A percentile compares a stretch with the other conserved stretches of the same genome.
Evolutionary conservation across 441 rosid species (phyloP).

Genomic region (Viola pubescens): DNA sequence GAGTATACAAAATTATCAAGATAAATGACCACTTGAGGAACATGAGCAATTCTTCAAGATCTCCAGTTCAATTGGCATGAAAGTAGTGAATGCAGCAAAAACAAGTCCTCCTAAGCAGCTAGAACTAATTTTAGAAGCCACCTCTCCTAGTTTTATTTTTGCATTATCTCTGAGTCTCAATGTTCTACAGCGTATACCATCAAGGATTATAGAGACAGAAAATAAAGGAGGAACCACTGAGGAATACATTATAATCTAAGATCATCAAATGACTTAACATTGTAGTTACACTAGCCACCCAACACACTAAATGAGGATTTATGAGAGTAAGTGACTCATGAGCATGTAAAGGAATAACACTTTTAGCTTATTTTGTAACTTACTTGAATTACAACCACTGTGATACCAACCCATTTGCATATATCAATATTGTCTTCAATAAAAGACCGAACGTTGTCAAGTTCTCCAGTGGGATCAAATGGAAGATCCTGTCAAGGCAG

Average conservation of each 20-base stretch:
- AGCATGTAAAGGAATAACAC: too few relatives aligned
- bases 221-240: too few relatives aligned
- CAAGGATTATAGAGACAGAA: too few relatives aligned
- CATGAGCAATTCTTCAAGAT: conserved; percentile 1
- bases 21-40: background rate
- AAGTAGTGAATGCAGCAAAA: background rate
- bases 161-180: background rate
- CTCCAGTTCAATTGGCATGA: background rate
- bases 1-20: background rate
- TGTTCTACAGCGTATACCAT: too few relatives aligned
- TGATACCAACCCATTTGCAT: conserved; percentile 78
- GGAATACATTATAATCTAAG: too few relatives aligned
- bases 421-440: conserved; percentile 55
- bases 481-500: conserved; percentile 58
- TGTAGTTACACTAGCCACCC: too few relatives aligned
- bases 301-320: too few relatives aligned
- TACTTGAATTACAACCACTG: conserved; percentile 63
- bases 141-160: background rate
- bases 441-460: conserved; percentile 52
- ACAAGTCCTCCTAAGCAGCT: background rate
- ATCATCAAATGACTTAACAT: too few relatives aligned
- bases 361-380: background rate
- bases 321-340: too few relatives aligned
- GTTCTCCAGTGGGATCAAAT: conserved; percentile 78
- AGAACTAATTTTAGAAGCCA: background rate